A percentile compares a stretch with the other conserved stretches of the same genome.
phyloP scores from a whole-genome alignment of 2,329 filamentous ascomycete species.

The Karstenula rhodostoma region DNA sequence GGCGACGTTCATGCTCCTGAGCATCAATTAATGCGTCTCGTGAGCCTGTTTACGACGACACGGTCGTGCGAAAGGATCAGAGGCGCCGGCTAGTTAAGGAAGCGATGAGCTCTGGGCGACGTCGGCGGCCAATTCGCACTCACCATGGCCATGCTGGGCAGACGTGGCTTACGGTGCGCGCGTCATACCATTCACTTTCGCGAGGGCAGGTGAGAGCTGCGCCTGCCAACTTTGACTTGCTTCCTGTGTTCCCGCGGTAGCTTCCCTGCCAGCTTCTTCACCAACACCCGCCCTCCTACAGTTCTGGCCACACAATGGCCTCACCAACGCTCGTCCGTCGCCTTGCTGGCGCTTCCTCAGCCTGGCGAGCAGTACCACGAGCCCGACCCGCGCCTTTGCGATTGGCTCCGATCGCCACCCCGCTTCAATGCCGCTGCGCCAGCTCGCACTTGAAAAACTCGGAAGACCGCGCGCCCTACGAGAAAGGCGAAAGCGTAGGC shows the following conservation, averaged over 20 bases:
- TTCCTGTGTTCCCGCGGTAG: not conserved
- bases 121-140: not conserved
- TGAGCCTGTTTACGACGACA: not conserved
- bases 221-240: not conserved
- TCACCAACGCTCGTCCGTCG: conserved; percentile 1
- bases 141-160: not conserved
- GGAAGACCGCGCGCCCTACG: conserved; percentile 25
- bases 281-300: not conserved
- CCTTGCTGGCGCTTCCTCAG: not conserved
- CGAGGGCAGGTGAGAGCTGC: not conserved
- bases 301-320: not conserved
- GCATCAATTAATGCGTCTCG: not conserved
- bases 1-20: not conserved
- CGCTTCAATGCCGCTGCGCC: conserved; percentile 9
- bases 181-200: not conserved
- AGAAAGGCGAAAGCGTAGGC: conserved; percentile 27
- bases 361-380: conserved; percentile 7
- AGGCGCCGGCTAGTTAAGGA: not conserved
- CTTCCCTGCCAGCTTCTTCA: not conserved
- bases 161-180: conserved; percentile 4
- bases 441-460: not conserved
- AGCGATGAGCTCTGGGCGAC: not conserved
- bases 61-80: not conserved
- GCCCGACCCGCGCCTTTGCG: conserved; percentile 5
- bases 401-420: not conserved